A percentile compares a stretch with the other conserved stretches of the same genome.
These are phyloP conservation scores for Pichia nakasei DNA, from an alignment of 805 yeast species.

Conservation along the genomic window DNA sequence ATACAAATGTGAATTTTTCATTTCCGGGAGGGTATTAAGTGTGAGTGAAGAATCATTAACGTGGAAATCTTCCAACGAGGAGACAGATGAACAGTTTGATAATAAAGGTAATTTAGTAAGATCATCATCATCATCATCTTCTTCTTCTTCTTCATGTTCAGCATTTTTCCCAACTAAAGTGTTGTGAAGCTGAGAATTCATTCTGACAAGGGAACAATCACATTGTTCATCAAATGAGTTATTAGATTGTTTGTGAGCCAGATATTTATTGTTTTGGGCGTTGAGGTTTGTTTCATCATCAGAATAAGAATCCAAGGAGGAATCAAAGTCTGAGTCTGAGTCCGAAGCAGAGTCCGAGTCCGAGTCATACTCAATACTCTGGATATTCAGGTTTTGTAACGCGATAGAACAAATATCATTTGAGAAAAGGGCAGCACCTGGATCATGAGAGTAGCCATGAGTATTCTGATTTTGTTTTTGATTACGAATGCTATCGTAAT, in stretches of 20 bases:
- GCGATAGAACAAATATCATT: neutral
- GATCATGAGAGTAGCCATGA: neutral
- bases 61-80: slow-evolving; percentile 18
- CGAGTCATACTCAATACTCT: neutral
- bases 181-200: slow-evolving; percentile 5
- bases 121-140: neutral
- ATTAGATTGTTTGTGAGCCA: no score
- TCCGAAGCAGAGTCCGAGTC: neutral
- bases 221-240: neutral
- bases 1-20: neutral
- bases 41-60: neutral
- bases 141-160: no score
- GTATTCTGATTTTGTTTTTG: neutral
- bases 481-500: neutral
- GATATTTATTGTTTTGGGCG: neutral
- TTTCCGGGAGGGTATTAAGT: neutral
- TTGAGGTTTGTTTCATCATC: neutral
- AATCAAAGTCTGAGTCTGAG: neutral
- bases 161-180: no score
- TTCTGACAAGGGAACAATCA: slow-evolving; percentile 1
- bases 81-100: slow-evolving; percentile 22
- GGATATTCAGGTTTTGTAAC: slow-evolving; percentile 1
- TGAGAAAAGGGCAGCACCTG: neutral
- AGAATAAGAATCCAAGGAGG: slow-evolving; percentile 1
- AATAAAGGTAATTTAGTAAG: slow-evolving; percentile 20